These are phyloP conservation scores for Kurtzmaniella quercitrusa DNA, from an alignment of 1,139 yeast species.

Conservation along the genomic window DNA sequence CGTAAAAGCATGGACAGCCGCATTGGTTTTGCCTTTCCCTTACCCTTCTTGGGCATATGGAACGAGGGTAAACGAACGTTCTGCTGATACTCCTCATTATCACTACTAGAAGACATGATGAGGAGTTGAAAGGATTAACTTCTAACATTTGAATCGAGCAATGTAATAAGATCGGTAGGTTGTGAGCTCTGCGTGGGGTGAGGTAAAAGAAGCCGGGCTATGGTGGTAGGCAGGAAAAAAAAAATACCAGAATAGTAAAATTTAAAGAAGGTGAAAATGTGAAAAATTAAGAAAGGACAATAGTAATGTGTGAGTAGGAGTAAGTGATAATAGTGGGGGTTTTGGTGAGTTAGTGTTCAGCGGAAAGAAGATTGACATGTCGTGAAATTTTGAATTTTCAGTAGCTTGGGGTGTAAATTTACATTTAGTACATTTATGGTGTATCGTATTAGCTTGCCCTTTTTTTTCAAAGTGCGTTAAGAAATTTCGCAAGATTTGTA, in stretches of 20 bases:
- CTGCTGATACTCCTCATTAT: conserved; percentile 1
- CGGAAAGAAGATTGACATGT: too few species aligned
- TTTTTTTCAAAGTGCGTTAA: too few species aligned
- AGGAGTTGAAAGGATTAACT: neutral
- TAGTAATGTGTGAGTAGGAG: too few species aligned
- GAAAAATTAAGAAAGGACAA: too few species aligned
- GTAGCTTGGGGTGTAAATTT: too few species aligned
- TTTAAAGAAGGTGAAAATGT: neutral
- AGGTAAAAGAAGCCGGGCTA: neutral
- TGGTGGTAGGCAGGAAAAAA: neutral
- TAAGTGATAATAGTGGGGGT: too few species aligned
- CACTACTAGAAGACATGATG: conserved; percentile 4
- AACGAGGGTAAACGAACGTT: neutral
- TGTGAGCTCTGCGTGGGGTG: neutral
- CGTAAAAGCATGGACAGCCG: neutral
- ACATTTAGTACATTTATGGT: too few species aligned
- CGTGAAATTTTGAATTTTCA: too few species aligned
- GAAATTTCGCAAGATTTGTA: too few species aligned
- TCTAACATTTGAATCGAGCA: neutral
- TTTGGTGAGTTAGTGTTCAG: too few species aligned
- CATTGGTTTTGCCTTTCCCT: neutral
- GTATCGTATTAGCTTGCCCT: too few species aligned
- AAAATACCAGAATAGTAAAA: neutral
- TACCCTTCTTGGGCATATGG: neutral
- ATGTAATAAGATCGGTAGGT: neutral